These are phyloP conservation scores for Dryadomyces quercus-mongolicae DNA, from an alignment of 2,329 filamentous ascomycete genomes.

Conservation along the genomic window DNA sequence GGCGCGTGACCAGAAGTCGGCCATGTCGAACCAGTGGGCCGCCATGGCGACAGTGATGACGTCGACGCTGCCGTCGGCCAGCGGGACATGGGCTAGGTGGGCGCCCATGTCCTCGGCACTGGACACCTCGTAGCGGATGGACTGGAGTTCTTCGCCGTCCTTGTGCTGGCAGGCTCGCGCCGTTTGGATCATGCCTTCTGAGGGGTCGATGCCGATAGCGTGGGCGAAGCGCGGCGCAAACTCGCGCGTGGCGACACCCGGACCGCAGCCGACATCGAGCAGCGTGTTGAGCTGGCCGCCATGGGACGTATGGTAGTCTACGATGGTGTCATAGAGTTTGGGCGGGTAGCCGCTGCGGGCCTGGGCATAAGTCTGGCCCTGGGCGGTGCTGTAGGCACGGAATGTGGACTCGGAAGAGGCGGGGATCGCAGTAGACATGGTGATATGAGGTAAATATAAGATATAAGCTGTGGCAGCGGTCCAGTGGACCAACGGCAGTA, in stretches of 20 bases:
- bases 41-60: conserved; percentile 36
- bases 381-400: conserved; percentile 27
- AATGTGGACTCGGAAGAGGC: conserved; percentile 28
- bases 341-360: conserved; percentile 29
- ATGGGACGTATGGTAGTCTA: conserved; percentile 31
- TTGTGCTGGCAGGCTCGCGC: conserved; percentile 25
- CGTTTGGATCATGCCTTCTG: conserved; percentile 37
- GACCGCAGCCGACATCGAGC: conserved; percentile 45
- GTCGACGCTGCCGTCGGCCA: conserved; percentile 28
- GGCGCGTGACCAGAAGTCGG: conserved; percentile 33
- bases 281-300: conserved; percentile 29
- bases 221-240: conserved; percentile 32
- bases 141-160: conserved; percentile 16
- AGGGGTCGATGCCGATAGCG: conserved; percentile 38
- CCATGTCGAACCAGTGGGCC: conserved; percentile 48
- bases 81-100: conserved; percentile 9
- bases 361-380: conserved; percentile 31
- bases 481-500: too few relatives aligned
- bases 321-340: conserved; percentile 32
- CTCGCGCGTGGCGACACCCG: conserved; percentile 33
- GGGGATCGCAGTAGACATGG: background rate
- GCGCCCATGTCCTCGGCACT: conserved; percentile 28
- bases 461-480: too few relatives aligned
- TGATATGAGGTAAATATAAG: background rate
- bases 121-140: conserved; percentile 28